Conservation (phyloP, 306 rosid genomes). For the Rosa multiflora region DNA sequence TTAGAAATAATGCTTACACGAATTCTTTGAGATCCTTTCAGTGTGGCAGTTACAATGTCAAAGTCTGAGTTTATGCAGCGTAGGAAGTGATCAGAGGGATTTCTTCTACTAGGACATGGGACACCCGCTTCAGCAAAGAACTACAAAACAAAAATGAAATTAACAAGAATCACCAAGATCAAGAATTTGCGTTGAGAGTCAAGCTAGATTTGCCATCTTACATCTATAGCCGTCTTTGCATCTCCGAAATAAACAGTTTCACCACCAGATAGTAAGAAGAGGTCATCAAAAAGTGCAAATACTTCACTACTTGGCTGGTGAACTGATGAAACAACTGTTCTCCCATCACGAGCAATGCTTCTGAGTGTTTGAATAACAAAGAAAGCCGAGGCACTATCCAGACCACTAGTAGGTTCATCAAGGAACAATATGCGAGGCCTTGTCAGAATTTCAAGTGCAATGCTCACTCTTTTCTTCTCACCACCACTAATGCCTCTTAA, state of each 20-base stretch:
- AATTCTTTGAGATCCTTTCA: slow-evolving; percentile 80
- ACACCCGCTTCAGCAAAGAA: slow-evolving; percentile 85
- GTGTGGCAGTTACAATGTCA: slow-evolving; percentile 70
- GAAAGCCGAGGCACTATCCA: slow-evolving; percentile 86
- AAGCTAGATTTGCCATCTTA: slow-evolving; percentile 18
- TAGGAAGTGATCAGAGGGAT: slow-evolving; percentile 88
- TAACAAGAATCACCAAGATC: slow-evolving; percentile 8
- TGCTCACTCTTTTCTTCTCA: slow-evolving; percentile 81
- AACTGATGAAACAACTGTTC: slow-evolving; percentile 76
- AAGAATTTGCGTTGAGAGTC: background rate
- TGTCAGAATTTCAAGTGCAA: slow-evolving; percentile 83
- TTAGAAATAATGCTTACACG: slow-evolving; percentile 39
- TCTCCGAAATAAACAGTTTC: slow-evolving; percentile 86
- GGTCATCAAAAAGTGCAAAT: slow-evolving; percentile 87
- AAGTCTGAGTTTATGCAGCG: slow-evolving; percentile 83
- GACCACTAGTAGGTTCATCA: slow-evolving; percentile 90
- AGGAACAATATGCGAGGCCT: slow-evolving; percentile 72
- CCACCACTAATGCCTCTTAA: slow-evolving; percentile 85
- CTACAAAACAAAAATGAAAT: slow-evolving; percentile 24
- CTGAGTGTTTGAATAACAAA: slow-evolving; percentile 79
- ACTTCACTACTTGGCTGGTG: slow-evolving; percentile 91
- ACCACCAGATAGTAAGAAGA: slow-evolving; percentile 72
- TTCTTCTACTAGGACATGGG: slow-evolving; percentile 78
- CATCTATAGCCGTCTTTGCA: slow-evolving; percentile 75
- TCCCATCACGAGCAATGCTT: slow-evolving; percentile 73